Evolutionary conservation across 306 rosid genomes (phyloP).

Genomic region (Pyrus betulifolia): DNA sequence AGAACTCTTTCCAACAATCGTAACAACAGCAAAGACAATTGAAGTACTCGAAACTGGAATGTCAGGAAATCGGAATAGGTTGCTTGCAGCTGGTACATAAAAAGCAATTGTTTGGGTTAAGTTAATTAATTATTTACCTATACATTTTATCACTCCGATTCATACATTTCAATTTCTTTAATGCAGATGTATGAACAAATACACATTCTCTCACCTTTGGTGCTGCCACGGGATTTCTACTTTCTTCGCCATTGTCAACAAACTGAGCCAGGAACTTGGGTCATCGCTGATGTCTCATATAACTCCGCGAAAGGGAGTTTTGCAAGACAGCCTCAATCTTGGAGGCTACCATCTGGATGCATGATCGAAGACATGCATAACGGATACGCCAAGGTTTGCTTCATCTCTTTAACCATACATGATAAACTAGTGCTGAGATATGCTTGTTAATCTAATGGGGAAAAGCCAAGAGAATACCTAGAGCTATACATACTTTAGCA

Average conservation of each 20-base stretch:
- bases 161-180: not conserved
- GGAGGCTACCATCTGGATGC: constrained; percentile 83
- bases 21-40: constrained; percentile 41
- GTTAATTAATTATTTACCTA: no score
- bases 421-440: not conserved
- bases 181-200: constrained; percentile 62
- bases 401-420: not conserved
- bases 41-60: constrained; percentile 41
- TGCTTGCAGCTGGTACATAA: constrained; percentile 44
- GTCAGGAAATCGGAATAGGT: constrained; percentile 34
- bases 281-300: constrained; percentile 52
- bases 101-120: not conserved
- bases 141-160: not conserved
- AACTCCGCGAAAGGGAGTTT: constrained; percentile 17
- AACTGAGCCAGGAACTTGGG: constrained; percentile 42
- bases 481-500: not conserved
- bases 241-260: constrained; percentile 58
- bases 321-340: constrained; percentile 3
- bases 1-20: constrained; percentile 49
- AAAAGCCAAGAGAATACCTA: not conserved
- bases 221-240: constrained; percentile 39
- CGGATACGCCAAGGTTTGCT: constrained; percentile 41
- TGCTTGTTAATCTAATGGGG: not conserved
- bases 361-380: constrained; percentile 43
- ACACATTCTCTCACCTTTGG: constrained; percentile 64